These are phyloP conservation scores for Hanseniaspora lachancei DNA, from an alignment of 805 yeast species.

Conservation along the genomic window DNA sequence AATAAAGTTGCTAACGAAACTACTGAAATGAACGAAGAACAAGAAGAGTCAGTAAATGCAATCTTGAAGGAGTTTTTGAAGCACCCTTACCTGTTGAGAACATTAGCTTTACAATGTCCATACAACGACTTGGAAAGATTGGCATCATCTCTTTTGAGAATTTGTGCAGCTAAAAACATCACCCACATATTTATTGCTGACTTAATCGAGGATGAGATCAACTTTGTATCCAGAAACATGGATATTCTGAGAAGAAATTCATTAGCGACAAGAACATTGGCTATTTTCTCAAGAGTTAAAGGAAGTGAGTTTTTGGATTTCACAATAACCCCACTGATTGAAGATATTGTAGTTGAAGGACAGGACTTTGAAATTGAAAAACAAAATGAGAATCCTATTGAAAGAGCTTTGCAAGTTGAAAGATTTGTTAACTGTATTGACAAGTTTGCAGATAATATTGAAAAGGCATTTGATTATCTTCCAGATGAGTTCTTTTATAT, in stretches of 20 bases:
- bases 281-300: conserved; percentile 54
- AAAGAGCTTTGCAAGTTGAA: conserved; percentile 30
- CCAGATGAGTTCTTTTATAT: conserved; percentile 65
- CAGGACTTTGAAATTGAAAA: conserved; percentile 58
- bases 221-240: conserved; percentile 44
- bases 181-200: conserved; percentile 38
- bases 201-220: conserved; percentile 50
- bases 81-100: conserved; percentile 34
- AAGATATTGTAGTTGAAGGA: conserved; percentile 37
- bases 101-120: conserved; percentile 51
- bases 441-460: conserved; percentile 46
- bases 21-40: conserved; percentile 21
- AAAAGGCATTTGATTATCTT: conserved; percentile 39
- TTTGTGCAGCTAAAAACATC: conserved; percentile 36
- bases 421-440: conserved; percentile 45
- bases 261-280: conserved; percentile 64
- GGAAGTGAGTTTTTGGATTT: conserved; percentile 46
- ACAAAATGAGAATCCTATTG: conserved; percentile 27
- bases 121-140: conserved; percentile 56
- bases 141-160: conserved; percentile 49
- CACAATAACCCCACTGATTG: conserved; percentile 45
- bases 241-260: conserved; percentile 72
- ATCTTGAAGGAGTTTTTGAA: conserved; percentile 26
- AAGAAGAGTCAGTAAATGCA: conserved; percentile 21
- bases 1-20: conserved; percentile 24